Evolutionary conservation across 768 basidiomycete species (phyloP).

Genomic region (Phaeotremella skinneri): DNA sequence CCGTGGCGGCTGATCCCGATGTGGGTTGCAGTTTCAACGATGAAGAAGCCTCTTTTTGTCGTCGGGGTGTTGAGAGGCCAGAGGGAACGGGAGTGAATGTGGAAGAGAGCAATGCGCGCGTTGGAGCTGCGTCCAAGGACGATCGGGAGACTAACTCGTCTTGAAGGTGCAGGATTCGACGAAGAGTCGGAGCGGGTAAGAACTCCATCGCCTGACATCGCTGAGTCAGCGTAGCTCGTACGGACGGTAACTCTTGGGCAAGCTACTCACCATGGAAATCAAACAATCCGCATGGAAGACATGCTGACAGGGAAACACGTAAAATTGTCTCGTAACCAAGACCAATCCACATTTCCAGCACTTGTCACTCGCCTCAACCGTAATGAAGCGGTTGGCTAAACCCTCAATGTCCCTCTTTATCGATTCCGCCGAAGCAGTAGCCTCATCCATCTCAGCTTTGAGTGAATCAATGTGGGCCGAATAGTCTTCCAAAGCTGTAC

Average conservation of each 20-base stretch:
- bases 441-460: slow-evolving; percentile 94
- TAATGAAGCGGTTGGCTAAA: slow-evolving; percentile 84
- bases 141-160: slow-evolving; percentile 69
- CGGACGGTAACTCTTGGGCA: neutral
- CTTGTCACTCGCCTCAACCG: slow-evolving; percentile 79
- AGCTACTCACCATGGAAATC: slow-evolving; percentile 74
- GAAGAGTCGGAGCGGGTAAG: slow-evolving; percentile 73
- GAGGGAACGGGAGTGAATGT: slow-evolving; percentile 27
- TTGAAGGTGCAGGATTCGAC: slow-evolving; percentile 82
- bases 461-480: slow-evolving; percentile 83
- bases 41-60: slow-evolving; percentile 3
- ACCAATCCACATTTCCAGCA: slow-evolving; percentile 76
- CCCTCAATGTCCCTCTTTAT: slow-evolving; percentile 88
- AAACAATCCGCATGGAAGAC: slow-evolving; percentile 97
- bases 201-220: slow-evolving; percentile 78
- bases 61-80: slow-evolving; percentile 23
- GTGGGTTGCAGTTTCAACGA: slow-evolving; percentile 18
- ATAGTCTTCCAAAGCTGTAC: slow-evolving; percentile 89
- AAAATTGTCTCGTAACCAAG: slow-evolving; percentile 86
- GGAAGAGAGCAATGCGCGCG: slow-evolving; percentile 40
- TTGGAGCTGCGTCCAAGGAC: slow-evolving; percentile 11
- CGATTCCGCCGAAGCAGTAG: slow-evolving; percentile 83
- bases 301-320: slow-evolving; percentile 98
- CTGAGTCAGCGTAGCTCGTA: slow-evolving; percentile 3
- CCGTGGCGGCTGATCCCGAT: slow-evolving; percentile 40